Conservation (phyloP, 2,329 filamentous ascomycete species). For the Arthrobotrys megalospora region DNA sequence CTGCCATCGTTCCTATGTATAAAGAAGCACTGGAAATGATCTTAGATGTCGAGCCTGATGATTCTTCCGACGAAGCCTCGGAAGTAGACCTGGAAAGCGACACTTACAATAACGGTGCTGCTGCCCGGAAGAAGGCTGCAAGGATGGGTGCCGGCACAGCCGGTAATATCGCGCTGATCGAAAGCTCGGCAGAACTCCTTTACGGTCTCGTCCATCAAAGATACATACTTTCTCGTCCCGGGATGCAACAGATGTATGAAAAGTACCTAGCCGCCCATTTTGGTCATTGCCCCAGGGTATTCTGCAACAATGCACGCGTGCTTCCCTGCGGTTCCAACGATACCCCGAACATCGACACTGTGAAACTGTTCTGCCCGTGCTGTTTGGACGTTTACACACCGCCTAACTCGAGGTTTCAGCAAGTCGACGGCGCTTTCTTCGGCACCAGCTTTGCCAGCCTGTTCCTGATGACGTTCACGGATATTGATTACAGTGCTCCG, state of each 20-base stretch:
- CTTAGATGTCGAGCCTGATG: constrained; percentile 95
- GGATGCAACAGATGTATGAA: constrained; percentile 99
- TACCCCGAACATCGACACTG: constrained; percentile 94
- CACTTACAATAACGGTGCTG: constrained; percentile 64
- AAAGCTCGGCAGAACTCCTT: constrained; percentile 96
- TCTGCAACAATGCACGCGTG: constrained; percentile 89
- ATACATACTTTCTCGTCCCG: constrained; percentile 95
- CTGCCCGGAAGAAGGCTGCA: constrained; percentile 71
- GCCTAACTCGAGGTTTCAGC: constrained; percentile 96
- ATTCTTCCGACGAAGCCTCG: constrained; percentile 88
- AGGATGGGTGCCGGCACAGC: constrained; percentile 72
- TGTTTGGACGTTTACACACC: constrained; percentile 98
- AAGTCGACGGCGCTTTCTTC: constrained; percentile 97
- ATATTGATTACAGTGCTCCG: constrained; percentile 85
- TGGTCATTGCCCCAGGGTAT: constrained; percentile 90
- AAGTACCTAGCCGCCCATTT: constrained; percentile 99
- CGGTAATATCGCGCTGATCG: constrained; percentile 80
- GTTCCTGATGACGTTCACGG: constrained; percentile 98
- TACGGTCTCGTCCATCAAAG: constrained; percentile 98
- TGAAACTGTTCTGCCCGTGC: constrained; percentile 97
- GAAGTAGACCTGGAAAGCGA: constrained; percentile 71
- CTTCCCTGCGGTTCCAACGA: constrained; percentile 94
- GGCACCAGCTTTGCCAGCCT: constrained; percentile 96
- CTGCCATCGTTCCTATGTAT: constrained; percentile 97
- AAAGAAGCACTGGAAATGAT: constrained; percentile 99